Conservation (phyloP, 805 yeast genomes). For the Candida stauntonica region DNA sequence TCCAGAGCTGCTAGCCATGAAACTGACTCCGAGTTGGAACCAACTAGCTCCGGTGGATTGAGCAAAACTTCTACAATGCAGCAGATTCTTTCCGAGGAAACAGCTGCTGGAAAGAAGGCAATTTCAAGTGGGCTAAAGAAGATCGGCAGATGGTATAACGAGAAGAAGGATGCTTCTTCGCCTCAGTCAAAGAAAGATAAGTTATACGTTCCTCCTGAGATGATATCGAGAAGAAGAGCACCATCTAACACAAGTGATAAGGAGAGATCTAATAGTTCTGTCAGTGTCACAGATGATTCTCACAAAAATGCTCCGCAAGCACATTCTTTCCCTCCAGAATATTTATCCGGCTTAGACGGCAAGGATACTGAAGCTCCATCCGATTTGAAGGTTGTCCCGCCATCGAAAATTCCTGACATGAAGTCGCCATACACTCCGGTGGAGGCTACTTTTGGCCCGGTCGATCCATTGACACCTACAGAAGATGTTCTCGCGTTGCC, state of each 20-base stretch:
- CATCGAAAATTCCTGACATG: conserved; percentile 24
- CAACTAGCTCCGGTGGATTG: conserved; percentile 3
- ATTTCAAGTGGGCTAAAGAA: conserved; percentile 48
- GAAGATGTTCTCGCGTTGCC: conserved; percentile 8
- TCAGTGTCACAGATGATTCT: not conserved
- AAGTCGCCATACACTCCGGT: conserved; percentile 15
- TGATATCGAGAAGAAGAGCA: conserved; percentile 54
- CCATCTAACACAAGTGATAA: conserved; percentile 20
- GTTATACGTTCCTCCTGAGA: conserved; percentile 47
- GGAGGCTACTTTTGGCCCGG: conserved; percentile 4
- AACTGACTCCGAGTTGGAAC: conserved; percentile 14
- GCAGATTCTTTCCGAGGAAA: conserved; percentile 24
- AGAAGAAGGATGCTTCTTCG: conserved; percentile 32
- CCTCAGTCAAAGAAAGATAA: conserved; percentile 5
- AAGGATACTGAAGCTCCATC: conserved; percentile 13
- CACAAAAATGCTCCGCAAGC: conserved; percentile 26
- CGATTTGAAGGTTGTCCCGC: conserved; percentile 14
- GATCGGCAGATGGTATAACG: conserved; percentile 67
- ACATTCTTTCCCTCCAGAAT: conserved; percentile 27
- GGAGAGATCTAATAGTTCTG: conserved; percentile 2
- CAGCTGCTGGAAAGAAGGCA: conserved; percentile 32
- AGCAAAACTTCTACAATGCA: conserved; percentile 21
- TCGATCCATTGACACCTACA: not conserved
- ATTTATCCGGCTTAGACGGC: conserved; percentile 18
- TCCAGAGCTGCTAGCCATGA: conserved; percentile 8